These are phyloP conservation scores for Jasminum sambac DNA, from an alignment of 257 asterid species.

Conservation along the genomic window DNA sequence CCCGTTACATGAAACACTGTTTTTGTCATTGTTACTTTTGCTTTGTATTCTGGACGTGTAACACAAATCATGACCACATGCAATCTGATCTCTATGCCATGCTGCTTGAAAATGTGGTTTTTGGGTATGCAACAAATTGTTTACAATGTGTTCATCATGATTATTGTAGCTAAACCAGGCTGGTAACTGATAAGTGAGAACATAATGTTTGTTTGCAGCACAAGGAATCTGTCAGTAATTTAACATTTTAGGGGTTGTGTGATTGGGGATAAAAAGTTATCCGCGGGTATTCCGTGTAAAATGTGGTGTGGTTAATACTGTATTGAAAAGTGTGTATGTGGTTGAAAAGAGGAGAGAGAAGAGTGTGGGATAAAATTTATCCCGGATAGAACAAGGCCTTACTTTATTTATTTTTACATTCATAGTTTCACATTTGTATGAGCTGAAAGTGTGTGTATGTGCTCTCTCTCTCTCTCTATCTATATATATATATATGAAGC, in stretches of 20 bases:
- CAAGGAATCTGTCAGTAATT: neutral
- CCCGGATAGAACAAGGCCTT: too few species aligned
- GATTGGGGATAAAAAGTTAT: too few species aligned
- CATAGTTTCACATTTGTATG: neutral
- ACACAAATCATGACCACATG: conserved; percentile 5
- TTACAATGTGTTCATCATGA: neutral
- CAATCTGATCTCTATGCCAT: neutral
- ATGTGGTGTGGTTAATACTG: too few species aligned
- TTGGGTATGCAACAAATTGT: neutral
- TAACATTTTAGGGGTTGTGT: too few species aligned
- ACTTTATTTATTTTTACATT: neutral
- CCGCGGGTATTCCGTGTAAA: too few species aligned
- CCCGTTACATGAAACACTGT: neutral
- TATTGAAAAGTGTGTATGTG: too few species aligned
- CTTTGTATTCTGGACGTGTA: neutral
- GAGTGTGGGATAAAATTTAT: too few species aligned
- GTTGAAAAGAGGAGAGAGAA: too few species aligned
- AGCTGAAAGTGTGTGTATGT: neutral
- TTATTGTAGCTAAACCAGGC: neutral
- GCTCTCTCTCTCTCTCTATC: too few species aligned
- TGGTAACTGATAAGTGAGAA: neutral
- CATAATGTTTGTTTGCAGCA: neutral
- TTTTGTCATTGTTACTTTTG: neutral
- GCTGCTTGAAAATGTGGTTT: neutral
- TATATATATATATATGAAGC: too few species aligned